These are phyloP conservation scores for Knoxdaviesia proteae DNA, from an alignment of 2,329 filamentous ascomycete genomes.

Conservation along the genomic window DNA sequence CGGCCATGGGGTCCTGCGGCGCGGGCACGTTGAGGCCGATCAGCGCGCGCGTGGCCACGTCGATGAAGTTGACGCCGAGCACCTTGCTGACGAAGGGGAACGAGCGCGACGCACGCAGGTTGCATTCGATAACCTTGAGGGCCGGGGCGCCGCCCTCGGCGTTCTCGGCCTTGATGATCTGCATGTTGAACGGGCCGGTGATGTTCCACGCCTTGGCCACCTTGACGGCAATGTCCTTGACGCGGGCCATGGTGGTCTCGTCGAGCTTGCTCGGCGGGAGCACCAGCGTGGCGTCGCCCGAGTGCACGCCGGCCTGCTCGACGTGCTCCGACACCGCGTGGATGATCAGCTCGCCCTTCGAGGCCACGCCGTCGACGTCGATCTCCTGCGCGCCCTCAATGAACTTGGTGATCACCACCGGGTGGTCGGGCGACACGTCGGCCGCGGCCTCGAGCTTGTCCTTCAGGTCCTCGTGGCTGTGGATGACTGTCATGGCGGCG, in stretches of 20 bases:
- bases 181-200: slow-evolving; percentile 99
- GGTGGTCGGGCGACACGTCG: slow-evolving; percentile 85
- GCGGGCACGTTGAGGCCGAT: slow-evolving; percentile 69
- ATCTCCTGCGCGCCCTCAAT: slow-evolving; percentile 95
- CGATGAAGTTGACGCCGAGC: slow-evolving; percentile 89
- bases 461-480: slow-evolving; percentile 69
- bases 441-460: slow-evolving; percentile 84
- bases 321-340: slow-evolving; percentile 93
- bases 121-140: slow-evolving; percentile 96
- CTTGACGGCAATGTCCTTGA: slow-evolving; percentile 92
- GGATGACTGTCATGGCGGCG: slow-evolving; percentile 96
- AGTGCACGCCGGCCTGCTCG: slow-evolving; percentile 94
- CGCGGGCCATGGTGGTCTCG: slow-evolving; percentile 53
- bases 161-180: slow-evolving; percentile 84
- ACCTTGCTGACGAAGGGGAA: slow-evolving; percentile 99
- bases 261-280: slow-evolving; percentile 72
- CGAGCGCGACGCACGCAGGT: slow-evolving; percentile 86
- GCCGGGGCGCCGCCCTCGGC: slow-evolving; percentile 53
- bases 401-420: slow-evolving; percentile 95
- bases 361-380: slow-evolving; percentile 83
- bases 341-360: slow-evolving; percentile 64
- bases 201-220: slow-evolving; percentile 94
- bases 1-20: slow-evolving; percentile 69
- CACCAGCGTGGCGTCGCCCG: slow-evolving; percentile 85
- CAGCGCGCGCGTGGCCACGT: slow-evolving; percentile 81